These are phyloP conservation scores for Auriscalpium vulgare DNA, from an alignment of 768 basidiomycete genomes.

Conservation along the genomic window DNA sequence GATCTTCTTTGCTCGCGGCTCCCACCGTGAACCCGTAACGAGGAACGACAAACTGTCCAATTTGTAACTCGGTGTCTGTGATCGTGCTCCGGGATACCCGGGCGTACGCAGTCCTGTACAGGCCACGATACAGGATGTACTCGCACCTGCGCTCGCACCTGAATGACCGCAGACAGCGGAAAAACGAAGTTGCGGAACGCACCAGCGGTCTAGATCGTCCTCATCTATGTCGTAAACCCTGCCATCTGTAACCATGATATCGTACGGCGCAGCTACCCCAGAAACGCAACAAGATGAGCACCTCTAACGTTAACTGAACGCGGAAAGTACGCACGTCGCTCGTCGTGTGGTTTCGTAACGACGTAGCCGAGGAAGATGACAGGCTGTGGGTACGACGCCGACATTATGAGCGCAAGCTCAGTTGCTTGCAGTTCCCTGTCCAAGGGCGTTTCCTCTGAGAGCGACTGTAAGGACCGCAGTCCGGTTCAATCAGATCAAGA, in stretches of 20 bases:
- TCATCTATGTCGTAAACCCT: slow-evolving; percentile 72
- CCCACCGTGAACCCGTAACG: slow-evolving; percentile 41
- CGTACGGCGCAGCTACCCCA: slow-evolving; percentile 60
- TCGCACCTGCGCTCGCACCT: slow-evolving; percentile 55
- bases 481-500: neutral
- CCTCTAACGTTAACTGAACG: neutral
- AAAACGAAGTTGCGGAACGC: slow-evolving; percentile 9
- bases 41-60: slow-evolving; percentile 78
- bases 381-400: slow-evolving; percentile 57
- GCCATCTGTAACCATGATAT: slow-evolving; percentile 71
- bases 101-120: slow-evolving; percentile 77
- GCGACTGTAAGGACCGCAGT: neutral
- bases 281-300: slow-evolving; percentile 2
- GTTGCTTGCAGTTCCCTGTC: slow-evolving; percentile 82
- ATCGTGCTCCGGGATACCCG: slow-evolving; percentile 76
- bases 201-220: slow-evolving; percentile 68
- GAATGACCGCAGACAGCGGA: neutral
- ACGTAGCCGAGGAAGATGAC: slow-evolving; percentile 80
- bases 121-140: slow-evolving; percentile 79
- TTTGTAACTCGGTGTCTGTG: slow-evolving; percentile 86
- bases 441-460: slow-evolving; percentile 76
- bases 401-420: slow-evolving; percentile 76
- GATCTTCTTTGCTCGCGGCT: slow-evolving; percentile 52
- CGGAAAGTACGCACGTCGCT: slow-evolving; percentile 41
- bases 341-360: slow-evolving; percentile 58